phyloP scores from a whole-genome alignment of 176 grass and related monocot genomes.

The Typha latifolia region DNA sequence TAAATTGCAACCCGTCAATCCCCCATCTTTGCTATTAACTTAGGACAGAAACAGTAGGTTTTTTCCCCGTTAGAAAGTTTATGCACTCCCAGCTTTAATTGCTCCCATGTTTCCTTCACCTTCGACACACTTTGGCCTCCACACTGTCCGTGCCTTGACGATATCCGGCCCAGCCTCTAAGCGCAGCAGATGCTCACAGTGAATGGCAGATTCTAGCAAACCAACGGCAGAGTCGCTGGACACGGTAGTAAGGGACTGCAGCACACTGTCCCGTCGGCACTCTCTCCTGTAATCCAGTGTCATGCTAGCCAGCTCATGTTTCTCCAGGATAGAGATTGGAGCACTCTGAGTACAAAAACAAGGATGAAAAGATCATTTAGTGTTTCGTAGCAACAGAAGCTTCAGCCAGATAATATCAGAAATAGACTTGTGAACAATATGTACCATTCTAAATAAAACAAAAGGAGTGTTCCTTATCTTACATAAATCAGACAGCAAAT shows the following conservation, averaged over 20 bases:
- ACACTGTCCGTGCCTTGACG: constrained; percentile 68
- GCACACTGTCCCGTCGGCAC: constrained; percentile 70
- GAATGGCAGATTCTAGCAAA: constrained; percentile 26
- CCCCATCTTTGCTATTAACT: background rate
- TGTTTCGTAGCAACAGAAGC: too few species aligned
- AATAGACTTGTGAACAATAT: too few species aligned
- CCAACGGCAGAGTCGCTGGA: constrained; percentile 20
- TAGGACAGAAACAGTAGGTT: background rate
- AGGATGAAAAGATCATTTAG: too few species aligned
- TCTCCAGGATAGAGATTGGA: constrained; percentile 89
- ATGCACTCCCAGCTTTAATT: constrained; percentile 35
- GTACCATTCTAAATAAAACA: too few species aligned
- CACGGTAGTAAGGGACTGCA: constrained; percentile 68
- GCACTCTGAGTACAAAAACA: constrained; percentile 46
- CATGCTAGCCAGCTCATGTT: constrained; percentile 85
- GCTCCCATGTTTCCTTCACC: constrained; percentile 32
- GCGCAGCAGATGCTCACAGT: constrained; percentile 82
- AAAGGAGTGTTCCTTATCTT: background rate
- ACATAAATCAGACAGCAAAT: background rate
- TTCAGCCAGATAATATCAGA: too few species aligned
- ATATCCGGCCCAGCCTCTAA: constrained; percentile 75
- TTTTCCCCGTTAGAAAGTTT: background rate
- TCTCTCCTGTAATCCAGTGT: constrained; percentile 97
- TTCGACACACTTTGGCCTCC: constrained; percentile 57
- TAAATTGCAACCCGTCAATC: background rate